Conservation (phyloP, 176 grass and related monocot species). For the Juncus inflexus region DNA sequence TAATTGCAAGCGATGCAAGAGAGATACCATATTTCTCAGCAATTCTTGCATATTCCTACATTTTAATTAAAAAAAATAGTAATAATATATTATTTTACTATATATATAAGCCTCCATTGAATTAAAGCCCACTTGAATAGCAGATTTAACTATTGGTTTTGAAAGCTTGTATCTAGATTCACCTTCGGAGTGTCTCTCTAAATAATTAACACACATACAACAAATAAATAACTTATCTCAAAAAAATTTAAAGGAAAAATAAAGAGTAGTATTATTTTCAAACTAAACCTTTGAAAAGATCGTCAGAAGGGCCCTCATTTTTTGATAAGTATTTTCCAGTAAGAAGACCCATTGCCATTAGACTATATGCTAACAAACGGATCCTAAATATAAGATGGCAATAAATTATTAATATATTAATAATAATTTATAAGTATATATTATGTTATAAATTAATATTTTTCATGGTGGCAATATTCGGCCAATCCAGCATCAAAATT, state of each 20-base stretch:
- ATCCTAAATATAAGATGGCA: conserved; percentile 35
- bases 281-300: conserved; percentile 70
- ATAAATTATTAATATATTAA: neutral
- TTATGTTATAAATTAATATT: conserved; percentile 18
- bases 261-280: neutral
- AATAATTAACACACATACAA: conserved; percentile 11
- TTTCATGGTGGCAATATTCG: conserved; percentile 89
- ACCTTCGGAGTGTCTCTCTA: conserved; percentile 80
- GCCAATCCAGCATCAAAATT: conserved; percentile 82
- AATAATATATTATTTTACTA: neutral
- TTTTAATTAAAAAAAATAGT: conserved; percentile 7
- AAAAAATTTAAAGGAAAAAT: too few relatives aligned
- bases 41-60: conserved; percentile 62
- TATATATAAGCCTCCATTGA: neutral
- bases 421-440: neutral
- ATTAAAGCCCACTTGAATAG: conserved; percentile 44
- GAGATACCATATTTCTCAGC: conserved; percentile 53
- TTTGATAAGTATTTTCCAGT: conserved; percentile 71
- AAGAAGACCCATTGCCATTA: conserved; percentile 95
- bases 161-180: conserved; percentile 89
- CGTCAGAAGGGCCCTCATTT: conserved; percentile 36
- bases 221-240: neutral
- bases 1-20: conserved; percentile 59
- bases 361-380: conserved; percentile 80
- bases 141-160: conserved; percentile 41